These are phyloP conservation scores for Sphaerostilbella broomeana DNA, from an alignment of 2,329 filamentous ascomycete species.

Conservation along the genomic window DNA sequence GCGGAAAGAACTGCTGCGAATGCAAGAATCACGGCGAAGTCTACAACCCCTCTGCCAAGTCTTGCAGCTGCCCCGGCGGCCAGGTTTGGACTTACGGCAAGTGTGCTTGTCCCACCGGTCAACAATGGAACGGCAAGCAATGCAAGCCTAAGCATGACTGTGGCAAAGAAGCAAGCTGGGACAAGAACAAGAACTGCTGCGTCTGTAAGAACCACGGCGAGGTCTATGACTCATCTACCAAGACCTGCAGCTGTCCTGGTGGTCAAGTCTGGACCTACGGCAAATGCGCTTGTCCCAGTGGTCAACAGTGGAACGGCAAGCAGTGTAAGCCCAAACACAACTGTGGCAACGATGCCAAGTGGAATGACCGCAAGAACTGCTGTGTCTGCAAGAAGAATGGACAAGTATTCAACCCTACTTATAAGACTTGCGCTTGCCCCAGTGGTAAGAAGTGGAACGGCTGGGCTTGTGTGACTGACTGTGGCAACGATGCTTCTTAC, in stretches of 20 bases:
- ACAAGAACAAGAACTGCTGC: background rate
- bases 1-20: background rate
- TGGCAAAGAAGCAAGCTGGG: slow-evolving; percentile 1
- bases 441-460: slow-evolving; percentile 9
- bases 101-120: background rate
- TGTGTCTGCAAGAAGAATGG: slow-evolving; percentile 11
- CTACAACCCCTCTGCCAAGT: slow-evolving; percentile 6
- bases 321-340: slow-evolving; percentile 9
- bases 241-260: background rate
- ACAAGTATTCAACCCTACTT: slow-evolving; percentile 6
- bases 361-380: no score
- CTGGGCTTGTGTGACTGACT: slow-evolving; percentile 1
- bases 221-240: background rate
- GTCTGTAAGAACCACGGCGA: slow-evolving; percentile 1
- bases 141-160: background rate
- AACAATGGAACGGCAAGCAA: background rate
- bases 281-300: background rate
- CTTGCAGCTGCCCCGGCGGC: slow-evolving; percentile 8
- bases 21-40: slow-evolving; percentile 8
- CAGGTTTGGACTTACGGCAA: slow-evolving; percentile 5
- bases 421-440: slow-evolving; percentile 13
- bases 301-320: background rate
- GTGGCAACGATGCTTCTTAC: slow-evolving; percentile 6
- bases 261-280: slow-evolving; percentile 1
- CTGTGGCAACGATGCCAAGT: no score